Percentiles rank a stretch among this genome's conserved stretches.
Conservation (phyloP, 1,139 yeast species). For the Kurtzmaniella quercitrusa region DNA sequence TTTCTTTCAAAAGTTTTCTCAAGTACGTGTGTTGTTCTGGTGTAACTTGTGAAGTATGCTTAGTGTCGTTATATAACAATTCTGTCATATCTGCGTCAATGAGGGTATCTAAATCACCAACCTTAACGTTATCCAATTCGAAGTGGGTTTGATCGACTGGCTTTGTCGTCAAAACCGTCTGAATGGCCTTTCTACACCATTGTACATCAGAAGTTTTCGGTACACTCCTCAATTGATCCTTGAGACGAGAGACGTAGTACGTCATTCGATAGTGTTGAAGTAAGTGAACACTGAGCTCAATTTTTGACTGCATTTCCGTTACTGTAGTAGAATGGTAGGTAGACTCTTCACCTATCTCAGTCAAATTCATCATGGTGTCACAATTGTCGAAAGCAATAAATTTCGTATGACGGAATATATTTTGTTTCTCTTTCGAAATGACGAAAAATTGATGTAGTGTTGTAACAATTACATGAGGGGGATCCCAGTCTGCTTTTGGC, state of each 20-base stretch:
- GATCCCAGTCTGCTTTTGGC: not conserved
- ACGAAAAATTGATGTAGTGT: not conserved
- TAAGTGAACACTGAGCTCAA: conserved; percentile 10
- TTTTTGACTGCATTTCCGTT: conserved; percentile 9
- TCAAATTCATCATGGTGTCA: conserved; percentile 11
- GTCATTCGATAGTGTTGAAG: conserved; percentile 14
- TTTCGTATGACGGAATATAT: conserved; percentile 5
- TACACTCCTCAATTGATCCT: conserved; percentile 2
- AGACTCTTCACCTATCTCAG: not conserved
- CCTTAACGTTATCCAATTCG: conserved; percentile 9
- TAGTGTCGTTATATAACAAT: not conserved
- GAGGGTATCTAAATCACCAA: conserved; percentile 6
- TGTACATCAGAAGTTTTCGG: conserved; percentile 7
- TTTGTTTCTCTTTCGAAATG: not conserved
- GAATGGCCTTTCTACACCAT: not conserved
- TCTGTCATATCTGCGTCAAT: not conserved
- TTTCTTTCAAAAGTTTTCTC: conserved; percentile 14
- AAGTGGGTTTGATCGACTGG: conserved; percentile 10
- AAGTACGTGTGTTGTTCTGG: conserved; percentile 9
- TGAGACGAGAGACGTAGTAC: conserved; percentile 7
- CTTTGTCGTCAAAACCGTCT: conserved; percentile 1
- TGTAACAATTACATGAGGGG: not conserved
- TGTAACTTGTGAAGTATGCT: not conserved
- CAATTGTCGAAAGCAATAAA: conserved; percentile 23
- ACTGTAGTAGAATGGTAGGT: not conserved